A percentile compares a stretch with the other conserved stretches of the same genome.
phyloP scores from a whole-genome alignment of 441 rosid species.

The Populus hybrid region DNA sequence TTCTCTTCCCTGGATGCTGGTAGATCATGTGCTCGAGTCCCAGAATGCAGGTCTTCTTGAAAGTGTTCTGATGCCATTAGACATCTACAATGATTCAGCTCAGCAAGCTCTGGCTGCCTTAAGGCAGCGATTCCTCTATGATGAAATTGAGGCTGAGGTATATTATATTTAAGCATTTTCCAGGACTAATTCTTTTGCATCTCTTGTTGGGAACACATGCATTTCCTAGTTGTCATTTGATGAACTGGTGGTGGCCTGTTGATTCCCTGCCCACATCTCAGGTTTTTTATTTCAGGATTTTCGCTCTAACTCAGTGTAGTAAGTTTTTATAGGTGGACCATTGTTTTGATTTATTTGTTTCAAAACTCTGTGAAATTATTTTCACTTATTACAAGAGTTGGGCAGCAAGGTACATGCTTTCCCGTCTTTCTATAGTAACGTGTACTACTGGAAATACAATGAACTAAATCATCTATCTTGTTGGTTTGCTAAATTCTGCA shows the following conservation, averaged over 20 bases:
- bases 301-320: slow-evolving; percentile 11
- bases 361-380: slow-evolving; percentile 77
- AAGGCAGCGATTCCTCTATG: slow-evolving; percentile 96
- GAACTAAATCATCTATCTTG: slow-evolving; percentile 25
- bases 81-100: slow-evolving; percentile 98
- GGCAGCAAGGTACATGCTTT: slow-evolving; percentile 82
- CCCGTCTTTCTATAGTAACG: slow-evolving; percentile 9
- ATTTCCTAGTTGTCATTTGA: neutral
- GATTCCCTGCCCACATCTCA: neutral
- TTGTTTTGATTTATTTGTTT: slow-evolving; percentile 94
- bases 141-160: slow-evolving; percentile 99
- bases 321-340: slow-evolving; percentile 78
- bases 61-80: slow-evolving; percentile 92
- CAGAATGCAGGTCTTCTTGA: slow-evolving; percentile 89
- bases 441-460: slow-evolving; percentile 10
- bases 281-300: neutral
- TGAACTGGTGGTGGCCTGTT: neutral
- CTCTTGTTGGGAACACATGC: neutral
- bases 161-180: slow-evolving; percentile 14
- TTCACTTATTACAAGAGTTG: slow-evolving; percentile 98
- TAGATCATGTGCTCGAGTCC: slow-evolving; percentile 85
- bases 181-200: slow-evolving; percentile 5
- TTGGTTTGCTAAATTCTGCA: slow-evolving; percentile 38
- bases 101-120: slow-evolving; percentile 93
- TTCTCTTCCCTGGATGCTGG: slow-evolving; percentile 99